Percentiles rank a stretch among this genome's conserved stretches.
Conservation (phyloP, 176 grass and related monocot species). For the Thinopyrum elongatum region DNA sequence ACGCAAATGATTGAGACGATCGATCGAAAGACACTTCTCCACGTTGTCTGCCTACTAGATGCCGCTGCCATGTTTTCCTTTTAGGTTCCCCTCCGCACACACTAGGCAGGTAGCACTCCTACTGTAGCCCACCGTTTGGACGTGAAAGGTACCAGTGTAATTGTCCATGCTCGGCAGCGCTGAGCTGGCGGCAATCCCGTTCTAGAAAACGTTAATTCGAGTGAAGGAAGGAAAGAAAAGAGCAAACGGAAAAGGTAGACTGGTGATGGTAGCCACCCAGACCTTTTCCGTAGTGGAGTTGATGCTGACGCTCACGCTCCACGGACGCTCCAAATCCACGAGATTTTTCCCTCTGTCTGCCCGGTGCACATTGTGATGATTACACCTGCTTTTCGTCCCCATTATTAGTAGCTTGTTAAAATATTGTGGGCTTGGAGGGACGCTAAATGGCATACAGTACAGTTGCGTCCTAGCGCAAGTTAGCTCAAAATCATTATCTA, state of each 20-base stretch:
- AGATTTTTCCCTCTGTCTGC: conserved; percentile 21
- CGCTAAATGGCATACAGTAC: conserved; percentile 26
- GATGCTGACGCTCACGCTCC: conserved; percentile 55
- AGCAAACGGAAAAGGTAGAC: conserved; percentile 4
- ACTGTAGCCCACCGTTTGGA: background rate
- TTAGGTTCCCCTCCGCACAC: background rate
- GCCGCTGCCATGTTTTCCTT: conserved; percentile 19
- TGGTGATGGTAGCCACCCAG: conserved; percentile 19
- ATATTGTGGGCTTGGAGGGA: conserved; percentile 2
- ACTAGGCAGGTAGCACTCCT: background rate
- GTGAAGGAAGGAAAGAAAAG: background rate
- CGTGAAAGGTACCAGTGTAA: background rate
- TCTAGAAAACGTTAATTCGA: conserved; percentile 7
- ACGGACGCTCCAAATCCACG: conserved; percentile 36
- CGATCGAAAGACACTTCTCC: conserved; percentile 18
- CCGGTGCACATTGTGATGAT: conserved; percentile 34
- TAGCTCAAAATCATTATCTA: background rate
- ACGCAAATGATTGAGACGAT: conserved; percentile 45
- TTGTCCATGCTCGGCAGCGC: conserved; percentile 22
- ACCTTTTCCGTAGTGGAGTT: conserved; percentile 40
- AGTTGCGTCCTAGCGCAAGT: conserved; percentile 41
- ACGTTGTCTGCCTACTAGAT: conserved; percentile 14
- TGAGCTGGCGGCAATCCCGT: conserved; percentile 32
- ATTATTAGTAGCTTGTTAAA: background rate
- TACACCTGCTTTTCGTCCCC: background rate